Base-by-base conservation (phyloP, 257 asterid species). In the Solanum microdontum region DNA sequence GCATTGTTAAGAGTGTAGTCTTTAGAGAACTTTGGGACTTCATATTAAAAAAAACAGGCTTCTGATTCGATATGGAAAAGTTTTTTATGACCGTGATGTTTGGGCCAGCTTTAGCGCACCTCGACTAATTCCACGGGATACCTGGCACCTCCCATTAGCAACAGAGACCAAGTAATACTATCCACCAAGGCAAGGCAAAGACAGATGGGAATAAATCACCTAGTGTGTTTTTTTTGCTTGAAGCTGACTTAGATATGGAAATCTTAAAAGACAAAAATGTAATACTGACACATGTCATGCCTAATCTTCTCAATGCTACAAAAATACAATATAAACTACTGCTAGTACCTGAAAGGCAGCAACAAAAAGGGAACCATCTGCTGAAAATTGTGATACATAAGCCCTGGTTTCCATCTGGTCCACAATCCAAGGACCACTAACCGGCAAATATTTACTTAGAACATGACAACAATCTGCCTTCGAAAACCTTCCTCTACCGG, bases 321-420 rank as follows among this genome's bases (percentile, higher is more conserved):
- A 68, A 68, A 39, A 64, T 79, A 37, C 74, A 30, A 60, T 64
- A 37, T 34, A 39, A 60, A 23, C 8, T 37, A 33, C 45, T 84
- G 24, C 48, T 43, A 34, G 83, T 90, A 96, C 99, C 99, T 96
- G 99, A 94, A 94, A 96, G 87, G 96, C 99, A 68, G 99, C 98
- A 88, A 96, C 84, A 69, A 95, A 94, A 87, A 93, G 95, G 40
- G 98, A 95, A 58, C 98, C 99, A 86, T 95, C 97, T 4, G 91
- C 89, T 28, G 99, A 94, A 91, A 96, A 96, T 87, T 96, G 98
- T 1, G 99, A 96, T 6, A 95, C 94, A 84, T 96, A 96, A 87
- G 97, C 98, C 89, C 97, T 90, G 28, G 94, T 92, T 36, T 92
- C 88, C 99, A 96, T 93, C 90, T 94, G 95, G 79, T 96, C 99